A percentile compares a stretch with the other conserved stretches of the same genome.
These are phyloP conservation scores for Telopea speciosissima DNA, from an alignment of 177 flowering plant genomes.

Conservation along the genomic window DNA sequence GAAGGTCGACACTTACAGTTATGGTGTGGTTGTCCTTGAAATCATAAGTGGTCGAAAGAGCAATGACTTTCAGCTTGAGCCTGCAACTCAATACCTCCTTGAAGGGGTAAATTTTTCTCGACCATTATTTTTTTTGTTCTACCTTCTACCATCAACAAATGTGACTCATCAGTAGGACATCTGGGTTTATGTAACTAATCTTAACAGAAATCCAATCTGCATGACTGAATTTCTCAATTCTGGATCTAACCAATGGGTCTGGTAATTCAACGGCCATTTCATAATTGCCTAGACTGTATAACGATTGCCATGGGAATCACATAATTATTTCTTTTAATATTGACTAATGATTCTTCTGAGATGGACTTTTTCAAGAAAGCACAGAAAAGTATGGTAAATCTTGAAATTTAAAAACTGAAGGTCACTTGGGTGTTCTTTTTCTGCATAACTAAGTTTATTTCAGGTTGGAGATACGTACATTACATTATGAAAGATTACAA, in stretches of 20 bases:
- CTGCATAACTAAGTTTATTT: no score
- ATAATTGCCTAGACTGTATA: no score
- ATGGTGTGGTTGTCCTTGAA: constrained; percentile 19
- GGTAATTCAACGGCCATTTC: no score
- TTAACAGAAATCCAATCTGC: not conserved
- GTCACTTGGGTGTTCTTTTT: no score
- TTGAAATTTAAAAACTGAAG: no score
- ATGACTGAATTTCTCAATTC: not conserved
- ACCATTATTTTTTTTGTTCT: not conserved
- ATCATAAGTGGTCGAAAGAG: constrained; percentile 17
- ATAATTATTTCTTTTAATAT: no score
- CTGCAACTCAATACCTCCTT: constrained; percentile 17
- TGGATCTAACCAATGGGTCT: not conserved
- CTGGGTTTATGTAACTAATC: not conserved
- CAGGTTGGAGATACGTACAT: no score
- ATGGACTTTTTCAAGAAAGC: no score
- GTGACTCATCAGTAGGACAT: not conserved
- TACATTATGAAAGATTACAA: no score
- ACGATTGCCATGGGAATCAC: no score
- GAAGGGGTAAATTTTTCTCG: constrained; percentile 14
- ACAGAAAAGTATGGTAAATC: no score
- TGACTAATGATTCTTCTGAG: no score
- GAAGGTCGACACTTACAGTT: constrained; percentile 18
- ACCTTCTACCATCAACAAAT: not conserved
- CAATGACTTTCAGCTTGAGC: constrained; percentile 17